A percentile compares a stretch with the other conserved stretches of the same genome.
phyloP scores from a whole-genome alignment of 2,329 filamentous ascomycete species.

The Elsinoe batatas region DNA sequence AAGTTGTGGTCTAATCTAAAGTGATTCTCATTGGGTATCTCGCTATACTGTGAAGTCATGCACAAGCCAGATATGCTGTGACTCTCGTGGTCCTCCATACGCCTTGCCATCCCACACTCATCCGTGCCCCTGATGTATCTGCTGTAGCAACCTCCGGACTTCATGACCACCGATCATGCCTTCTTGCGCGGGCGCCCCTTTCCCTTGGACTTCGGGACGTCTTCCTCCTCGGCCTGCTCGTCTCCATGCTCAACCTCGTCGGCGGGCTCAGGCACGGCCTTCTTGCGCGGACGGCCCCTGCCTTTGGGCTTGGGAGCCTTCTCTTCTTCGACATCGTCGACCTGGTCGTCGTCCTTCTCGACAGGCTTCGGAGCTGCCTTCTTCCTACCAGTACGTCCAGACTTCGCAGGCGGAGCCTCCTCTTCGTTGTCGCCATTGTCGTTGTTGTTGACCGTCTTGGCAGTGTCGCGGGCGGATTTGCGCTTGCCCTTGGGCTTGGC shows the following conservation, averaged over 20 bases:
- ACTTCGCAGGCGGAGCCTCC: conserved; percentile 12
- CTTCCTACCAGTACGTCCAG: background rate
- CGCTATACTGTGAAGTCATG: background rate
- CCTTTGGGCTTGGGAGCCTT: background rate
- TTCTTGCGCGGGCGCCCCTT: conserved; percentile 14
- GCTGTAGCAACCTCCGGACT: background rate
- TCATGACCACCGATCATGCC: background rate
- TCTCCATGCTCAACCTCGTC: background rate
- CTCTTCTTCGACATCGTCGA: background rate
- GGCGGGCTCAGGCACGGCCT: conserved; percentile 7
- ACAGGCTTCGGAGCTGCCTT: conserved; percentile 11
- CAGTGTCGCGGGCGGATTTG: conserved; percentile 19
- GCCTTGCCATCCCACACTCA: background rate
- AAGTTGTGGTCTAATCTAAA: background rate
- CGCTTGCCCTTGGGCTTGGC: conserved; percentile 21
- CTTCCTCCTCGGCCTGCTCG: conserved; percentile 5
- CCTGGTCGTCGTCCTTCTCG: conserved; percentile 4
- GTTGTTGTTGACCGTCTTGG: background rate
- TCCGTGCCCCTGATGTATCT: background rate
- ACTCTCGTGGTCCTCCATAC: background rate
- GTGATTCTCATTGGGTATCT: background rate
- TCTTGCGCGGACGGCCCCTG: background rate
- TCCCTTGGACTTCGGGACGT: conserved; percentile 14
- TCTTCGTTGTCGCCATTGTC: conserved; percentile 5
- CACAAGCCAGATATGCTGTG: background rate